These are phyloP conservation scores for Naganishia friedmannii DNA, from an alignment of 768 basidiomycete species.

Conservation along the genomic window DNA sequence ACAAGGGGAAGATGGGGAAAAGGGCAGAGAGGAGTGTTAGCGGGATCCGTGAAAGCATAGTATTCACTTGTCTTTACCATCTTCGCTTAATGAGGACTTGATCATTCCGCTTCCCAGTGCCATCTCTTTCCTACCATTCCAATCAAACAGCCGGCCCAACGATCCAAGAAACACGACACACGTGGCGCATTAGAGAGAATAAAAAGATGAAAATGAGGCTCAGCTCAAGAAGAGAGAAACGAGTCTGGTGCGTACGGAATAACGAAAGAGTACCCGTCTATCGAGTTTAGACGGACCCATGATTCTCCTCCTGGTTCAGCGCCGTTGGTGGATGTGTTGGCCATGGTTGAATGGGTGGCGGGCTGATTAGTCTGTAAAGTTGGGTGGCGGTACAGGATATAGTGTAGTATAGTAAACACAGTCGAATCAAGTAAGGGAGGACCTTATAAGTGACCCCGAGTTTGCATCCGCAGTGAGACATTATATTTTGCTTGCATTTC, in stretches of 20 bases:
- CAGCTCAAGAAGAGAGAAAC: not conserved
- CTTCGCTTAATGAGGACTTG: conserved; percentile 71
- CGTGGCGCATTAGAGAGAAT: not conserved
- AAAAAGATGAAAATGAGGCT: not conserved
- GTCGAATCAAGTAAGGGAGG: too few species aligned
- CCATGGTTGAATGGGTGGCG: not conserved
- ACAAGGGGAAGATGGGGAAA: too few species aligned
- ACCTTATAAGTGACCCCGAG: too few species aligned
- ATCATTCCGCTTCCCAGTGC: conserved; percentile 77
- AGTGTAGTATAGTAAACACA: too few species aligned
- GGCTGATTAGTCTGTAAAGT: not conserved
- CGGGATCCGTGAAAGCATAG: too few species aligned
- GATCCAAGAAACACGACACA: not conserved
- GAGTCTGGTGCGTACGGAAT: conserved; percentile 57
- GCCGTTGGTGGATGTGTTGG: too few species aligned
- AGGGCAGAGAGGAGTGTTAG: conserved; percentile 11
- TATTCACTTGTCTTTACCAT: too few species aligned
- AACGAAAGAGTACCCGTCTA: conserved; percentile 76
- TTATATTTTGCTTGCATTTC: not conserved
- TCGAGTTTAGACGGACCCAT: conserved; percentile 34
- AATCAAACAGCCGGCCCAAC: not conserved
- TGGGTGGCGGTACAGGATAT: not conserved
- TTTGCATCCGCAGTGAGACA: conserved; percentile 14
- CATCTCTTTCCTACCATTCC: conserved; percentile 55
- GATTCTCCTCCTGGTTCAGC: not conserved